Base-by-base conservation (phyloP, 768 basidiomycete species). In the Suillus hirtellus region DNA sequence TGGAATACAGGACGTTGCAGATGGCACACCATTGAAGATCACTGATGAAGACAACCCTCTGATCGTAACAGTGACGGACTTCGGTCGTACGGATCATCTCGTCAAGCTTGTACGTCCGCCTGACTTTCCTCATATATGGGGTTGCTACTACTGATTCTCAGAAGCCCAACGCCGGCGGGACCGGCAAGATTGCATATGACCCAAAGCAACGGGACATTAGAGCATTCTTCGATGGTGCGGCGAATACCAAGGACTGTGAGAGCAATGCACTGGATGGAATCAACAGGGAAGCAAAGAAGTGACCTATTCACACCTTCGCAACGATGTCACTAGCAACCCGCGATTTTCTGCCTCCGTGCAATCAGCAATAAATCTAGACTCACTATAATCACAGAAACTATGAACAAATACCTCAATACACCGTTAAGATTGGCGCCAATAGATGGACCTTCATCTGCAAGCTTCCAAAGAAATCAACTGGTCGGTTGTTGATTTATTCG, bases 91-190 rank as follows among this genome's bases (percentile, higher is more conserved):
- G 65, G 80, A 84, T 50, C 89, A 92, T 74, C 76, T 84, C 40
- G 70, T 78, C 54, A 77, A 77, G 17, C 74, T 92, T 31, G 91
- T 91, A 63, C 71, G 87, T 78, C 21, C 11, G 21, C 19, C 34
- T 27, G 37, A 55, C 56, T 40, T 40, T 0, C 38, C 10, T 10
- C 4, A 24, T 17, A 15, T 37, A 21, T 24, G 4, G 17, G 37
- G 37, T 10, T 17, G 40, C 63, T 46, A 70, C 50, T 56, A 55
- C 35, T 62, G 78, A 71, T 72, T 59, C 50, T 59, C 65, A 84
- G 84, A 81, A 77, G 54, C 85, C 92, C 4, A 92, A 95, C 72
- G 84, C 81, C 64, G 91, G 90, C 3, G 92, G 93, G 1, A 88
- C 92, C 53, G 88, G 90, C 7, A 87, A 85, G 54, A 72, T 82